Percentiles rank a stretch among this genome's conserved stretches.
Conservation (phyloP, 345 rosid genomes). For the Jatropha curcas region DNA sequence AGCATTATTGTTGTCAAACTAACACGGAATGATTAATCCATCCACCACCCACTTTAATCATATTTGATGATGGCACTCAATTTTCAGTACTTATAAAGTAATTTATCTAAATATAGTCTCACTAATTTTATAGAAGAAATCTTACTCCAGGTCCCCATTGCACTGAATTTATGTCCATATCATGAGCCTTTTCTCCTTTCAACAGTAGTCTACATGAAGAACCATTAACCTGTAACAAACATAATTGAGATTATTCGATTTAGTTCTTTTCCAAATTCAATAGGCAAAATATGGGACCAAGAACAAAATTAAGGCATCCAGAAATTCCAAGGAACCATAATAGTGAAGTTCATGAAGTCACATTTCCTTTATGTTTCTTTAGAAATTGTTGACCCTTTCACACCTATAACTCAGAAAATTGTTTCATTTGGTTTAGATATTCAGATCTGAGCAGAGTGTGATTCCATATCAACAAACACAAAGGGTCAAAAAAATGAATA, state of each 20-base stretch:
- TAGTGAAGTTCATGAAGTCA: neutral
- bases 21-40: neutral
- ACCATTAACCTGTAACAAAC: constrained; percentile 53
- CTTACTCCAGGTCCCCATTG: constrained; percentile 84
- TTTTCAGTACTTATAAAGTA: neutral
- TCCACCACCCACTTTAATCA: neutral
- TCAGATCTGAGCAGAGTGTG: neutral
- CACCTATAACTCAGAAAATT: neutral
- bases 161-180: constrained; percentile 82
- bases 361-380: neutral
- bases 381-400: neutral
- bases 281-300: neutral
- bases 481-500: neutral
- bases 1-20: neutral
- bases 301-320: neutral
- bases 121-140: constrained; percentile 17
- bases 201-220: constrained; percentile 62
- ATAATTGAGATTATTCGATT: neutral
- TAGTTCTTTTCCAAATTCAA: constrained; percentile 7
- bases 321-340: neutral
- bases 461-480: neutral
- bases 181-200: constrained; percentile 88
- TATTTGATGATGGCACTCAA: neutral
- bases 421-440: neutral
- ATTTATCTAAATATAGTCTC: neutral